Evolutionary conservation across 148 eudicot species (phyloP), one percentile per base, ranked within the genome.

Genomic region (Camellia lanceoleosa): DNA sequence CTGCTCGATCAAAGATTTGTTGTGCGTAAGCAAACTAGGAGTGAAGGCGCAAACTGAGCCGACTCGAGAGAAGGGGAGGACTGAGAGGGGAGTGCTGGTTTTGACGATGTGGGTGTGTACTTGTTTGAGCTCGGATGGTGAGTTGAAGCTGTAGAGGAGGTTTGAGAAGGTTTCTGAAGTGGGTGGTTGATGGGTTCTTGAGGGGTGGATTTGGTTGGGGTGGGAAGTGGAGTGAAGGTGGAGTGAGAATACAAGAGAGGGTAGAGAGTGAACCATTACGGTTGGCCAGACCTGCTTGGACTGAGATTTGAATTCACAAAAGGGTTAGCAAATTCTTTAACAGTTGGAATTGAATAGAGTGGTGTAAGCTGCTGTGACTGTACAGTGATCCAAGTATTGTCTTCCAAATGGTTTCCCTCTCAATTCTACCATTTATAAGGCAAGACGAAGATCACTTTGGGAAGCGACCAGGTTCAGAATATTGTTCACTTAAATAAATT

Each of bases 11-110:
- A 46, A 79, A 43, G 43, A 79, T 79, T 70, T 60, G 43, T 5
- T 14, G 58, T 4, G 75, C 81, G 67, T 79, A 79, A 30, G 58
- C 3, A 79, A 68, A 16, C 68, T 58, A 3, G 81, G 47, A 8
- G 81, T 70, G 65, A 79, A 18, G 14, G 81, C 75, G 59, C 81
- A 79, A 19, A 79, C 81, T 5, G 58, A 79, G 44, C 44, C 75
- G 75, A 79, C 46, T 10, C 68, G 54, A 7, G 75, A 18, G 13
- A 79, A 75, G 30, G 81, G 46, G 10, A 79, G 75, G 9, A 73
- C 46, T 1, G 58, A 79, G 42, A 18, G 1, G 7, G 69, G 75
- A 19, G 68, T 59, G 51, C 71, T 49, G 75, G 68, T 79, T 47
- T 79, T 79, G 75, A 79, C 71, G 67, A 79, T 49, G 44, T 60